A percentile compares a stretch with the other conserved stretches of the same genome.
Conservation (phyloP, 306 rosid genomes). For the Lagenaria siceraria region DNA sequence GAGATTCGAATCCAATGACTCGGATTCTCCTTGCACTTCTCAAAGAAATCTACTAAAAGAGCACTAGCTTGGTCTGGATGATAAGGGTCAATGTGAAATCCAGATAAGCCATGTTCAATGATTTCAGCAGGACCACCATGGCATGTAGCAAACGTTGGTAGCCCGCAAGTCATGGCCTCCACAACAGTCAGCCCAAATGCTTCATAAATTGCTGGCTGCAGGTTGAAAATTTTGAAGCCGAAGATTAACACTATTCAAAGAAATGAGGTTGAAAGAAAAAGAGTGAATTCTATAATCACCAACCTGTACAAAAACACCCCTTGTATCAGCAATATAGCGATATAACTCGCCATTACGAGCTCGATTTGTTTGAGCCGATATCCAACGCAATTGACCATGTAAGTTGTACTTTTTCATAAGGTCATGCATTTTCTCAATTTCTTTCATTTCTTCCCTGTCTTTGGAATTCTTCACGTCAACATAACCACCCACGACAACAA, state of each 20-base stretch:
- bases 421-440: constrained; percentile 84
- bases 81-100: constrained; percentile 90
- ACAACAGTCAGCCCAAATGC: constrained; percentile 97
- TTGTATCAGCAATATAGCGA: constrained; percentile 81
- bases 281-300: not conserved
- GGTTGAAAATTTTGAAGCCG: not conserved
- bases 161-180: constrained; percentile 92
- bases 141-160: constrained; percentile 82
- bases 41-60: constrained; percentile 51
- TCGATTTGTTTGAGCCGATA: constrained; percentile 70
- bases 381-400: constrained; percentile 75
- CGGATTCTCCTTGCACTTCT: constrained; percentile 50
- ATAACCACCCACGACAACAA: constrained; percentile 76
- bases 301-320: constrained; percentile 87
- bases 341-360: constrained; percentile 91
- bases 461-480: constrained; percentile 57
- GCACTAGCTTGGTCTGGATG: constrained; percentile 62
- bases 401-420: constrained; percentile 46
- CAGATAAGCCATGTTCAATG: constrained; percentile 73
- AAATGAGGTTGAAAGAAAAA: not conserved
- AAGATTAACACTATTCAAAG: not conserved
- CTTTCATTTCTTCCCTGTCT: constrained; percentile 85
- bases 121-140: constrained; percentile 98
- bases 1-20: constrained; percentile 61
- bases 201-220: constrained; percentile 94